A percentile compares a stretch with the other conserved stretches of the same genome.
These are phyloP conservation scores for Wickerhamomyces sp. DNA, from an alignment of 1,139 yeast species.

Conservation along the genomic window DNA sequence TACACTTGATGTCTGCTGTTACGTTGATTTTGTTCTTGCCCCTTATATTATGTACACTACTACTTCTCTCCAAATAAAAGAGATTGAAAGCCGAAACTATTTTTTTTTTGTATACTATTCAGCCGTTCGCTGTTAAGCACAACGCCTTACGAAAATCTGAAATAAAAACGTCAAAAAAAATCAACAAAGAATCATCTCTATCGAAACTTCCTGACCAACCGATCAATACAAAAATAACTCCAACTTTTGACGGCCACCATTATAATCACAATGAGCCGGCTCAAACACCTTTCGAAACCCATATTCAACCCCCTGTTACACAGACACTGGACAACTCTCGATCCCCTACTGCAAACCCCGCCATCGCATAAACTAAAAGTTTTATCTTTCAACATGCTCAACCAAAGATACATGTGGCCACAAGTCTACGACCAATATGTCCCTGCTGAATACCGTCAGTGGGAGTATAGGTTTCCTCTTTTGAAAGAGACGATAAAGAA, in stretches of 20 bases:
- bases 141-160: not conserved
- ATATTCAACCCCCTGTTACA: constrained; percentile 7
- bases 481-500: constrained; percentile 36
- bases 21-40: too few species aligned
- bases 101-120: not conserved
- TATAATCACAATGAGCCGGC: too few species aligned
- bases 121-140: constrained; percentile 5
- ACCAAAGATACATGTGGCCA: constrained; percentile 55
- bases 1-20: too few species aligned
- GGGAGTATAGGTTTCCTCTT: constrained; percentile 44
- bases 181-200: too few species aligned
- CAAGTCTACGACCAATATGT: constrained; percentile 44
- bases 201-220: too few species aligned
- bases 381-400: constrained; percentile 47
- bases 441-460: constrained; percentile 38
- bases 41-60: too few species aligned
- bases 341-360: constrained; percentile 3
- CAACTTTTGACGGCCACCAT: too few species aligned
- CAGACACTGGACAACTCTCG: constrained; percentile 11
- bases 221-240: too few species aligned
- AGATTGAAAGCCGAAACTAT: too few species aligned
- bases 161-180: not conserved
- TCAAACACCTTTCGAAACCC: too few species aligned
- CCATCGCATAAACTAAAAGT: constrained; percentile 25
- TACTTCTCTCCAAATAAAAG: too few species aligned